Evolutionary conservation across 108 stramenopile genomes (phyloP).

Genomic region (Fragilaria crotonensis): DNA sequence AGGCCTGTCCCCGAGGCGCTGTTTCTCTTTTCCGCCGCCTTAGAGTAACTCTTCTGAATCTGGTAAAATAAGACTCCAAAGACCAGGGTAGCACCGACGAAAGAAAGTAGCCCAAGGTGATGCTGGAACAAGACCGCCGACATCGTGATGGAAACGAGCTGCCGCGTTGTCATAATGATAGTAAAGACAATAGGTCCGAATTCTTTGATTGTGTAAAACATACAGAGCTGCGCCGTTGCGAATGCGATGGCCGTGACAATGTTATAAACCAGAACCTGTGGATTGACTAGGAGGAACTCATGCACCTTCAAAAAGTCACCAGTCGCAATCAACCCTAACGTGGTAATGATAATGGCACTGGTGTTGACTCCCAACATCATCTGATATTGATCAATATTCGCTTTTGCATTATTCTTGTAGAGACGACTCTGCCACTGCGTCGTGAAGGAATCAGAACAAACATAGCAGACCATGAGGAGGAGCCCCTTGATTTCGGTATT

Average conservation of each 20-base stretch:
- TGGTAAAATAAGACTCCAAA: slow-evolving; percentile 94
- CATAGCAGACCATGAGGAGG: slow-evolving; percentile 87
- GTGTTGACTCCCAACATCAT: slow-evolving; percentile 99
- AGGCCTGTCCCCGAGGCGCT: no score
- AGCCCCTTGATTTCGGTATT: slow-evolving; percentile 82
- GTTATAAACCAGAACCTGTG: slow-evolving; percentile 80
- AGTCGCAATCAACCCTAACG: slow-evolving; percentile 76
- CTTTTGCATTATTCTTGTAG: slow-evolving; percentile 84
- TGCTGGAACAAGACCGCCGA: slow-evolving; percentile 91
- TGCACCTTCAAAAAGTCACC: slow-evolving; percentile 85
- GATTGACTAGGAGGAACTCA: slow-evolving; percentile 89
- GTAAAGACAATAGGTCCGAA: slow-evolving; percentile 99
- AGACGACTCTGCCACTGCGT: slow-evolving; percentile 97
- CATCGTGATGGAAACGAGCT: slow-evolving; percentile 92
- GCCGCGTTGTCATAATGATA: slow-evolving; percentile 98
- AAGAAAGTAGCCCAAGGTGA: slow-evolving; percentile 50
- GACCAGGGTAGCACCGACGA: slow-evolving; percentile 84
- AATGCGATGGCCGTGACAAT: slow-evolving; percentile 92
- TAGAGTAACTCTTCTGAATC: slow-evolving; percentile 67
- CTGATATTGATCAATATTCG: slow-evolving; percentile 89
- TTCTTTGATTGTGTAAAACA: slow-evolving; percentile 96
- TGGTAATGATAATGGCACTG: slow-evolving; percentile 90
- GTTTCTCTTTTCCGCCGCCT: slow-evolving; percentile 12
- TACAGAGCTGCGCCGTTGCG: slow-evolving; percentile 91
- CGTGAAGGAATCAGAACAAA: slow-evolving; percentile 96